Percentiles rank a stretch among this genome's conserved stretches.
Conservation (phyloP, 306 rosid genomes). For the Canavalia ensiformis region DNA sequence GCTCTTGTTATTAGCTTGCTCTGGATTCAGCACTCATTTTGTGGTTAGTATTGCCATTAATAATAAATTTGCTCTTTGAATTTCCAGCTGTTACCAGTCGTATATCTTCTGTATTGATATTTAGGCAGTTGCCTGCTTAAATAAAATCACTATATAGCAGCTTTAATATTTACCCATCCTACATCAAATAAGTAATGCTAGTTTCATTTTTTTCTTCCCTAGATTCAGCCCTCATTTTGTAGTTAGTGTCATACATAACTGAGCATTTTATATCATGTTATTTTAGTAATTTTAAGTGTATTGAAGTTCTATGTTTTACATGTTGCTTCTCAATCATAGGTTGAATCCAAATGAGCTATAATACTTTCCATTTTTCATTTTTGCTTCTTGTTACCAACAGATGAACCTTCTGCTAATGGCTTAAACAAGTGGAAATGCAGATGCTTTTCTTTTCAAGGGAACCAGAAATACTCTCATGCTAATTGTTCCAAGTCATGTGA, state of each 20-base stretch:
- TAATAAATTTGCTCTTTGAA: not conserved
- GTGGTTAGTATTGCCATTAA: conserved; percentile 65
- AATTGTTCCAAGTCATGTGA: conserved; percentile 90
- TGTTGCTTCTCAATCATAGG: conserved; percentile 19
- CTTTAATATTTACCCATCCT: not conserved
- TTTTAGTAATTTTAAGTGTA: conserved; percentile 29
- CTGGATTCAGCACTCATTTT: conserved; percentile 67
- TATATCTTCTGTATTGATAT: not conserved
- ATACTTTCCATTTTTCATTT: conserved; percentile 39
- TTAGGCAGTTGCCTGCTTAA: not conserved
- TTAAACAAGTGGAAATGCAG: conserved; percentile 78
- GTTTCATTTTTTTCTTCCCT: not conserved
- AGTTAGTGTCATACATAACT: not conserved
- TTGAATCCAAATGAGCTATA: conserved; percentile 20
- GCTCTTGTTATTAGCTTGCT: conserved; percentile 65
- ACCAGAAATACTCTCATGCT: conserved; percentile 60
- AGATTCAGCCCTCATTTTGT: not conserved
- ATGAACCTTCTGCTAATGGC: conserved; percentile 55
- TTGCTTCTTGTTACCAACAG: conserved; percentile 56
- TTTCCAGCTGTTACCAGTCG: not conserved
- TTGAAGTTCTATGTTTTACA: conserved; percentile 10
- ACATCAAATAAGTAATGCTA: not conserved
- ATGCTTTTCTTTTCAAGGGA: conserved; percentile 64
- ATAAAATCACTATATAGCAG: not conserved
- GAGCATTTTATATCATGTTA: conserved; percentile 9